phyloP scores from a whole-genome alignment of 106 monocot genomes.

The Dendrobium chrysotoxum region DNA sequence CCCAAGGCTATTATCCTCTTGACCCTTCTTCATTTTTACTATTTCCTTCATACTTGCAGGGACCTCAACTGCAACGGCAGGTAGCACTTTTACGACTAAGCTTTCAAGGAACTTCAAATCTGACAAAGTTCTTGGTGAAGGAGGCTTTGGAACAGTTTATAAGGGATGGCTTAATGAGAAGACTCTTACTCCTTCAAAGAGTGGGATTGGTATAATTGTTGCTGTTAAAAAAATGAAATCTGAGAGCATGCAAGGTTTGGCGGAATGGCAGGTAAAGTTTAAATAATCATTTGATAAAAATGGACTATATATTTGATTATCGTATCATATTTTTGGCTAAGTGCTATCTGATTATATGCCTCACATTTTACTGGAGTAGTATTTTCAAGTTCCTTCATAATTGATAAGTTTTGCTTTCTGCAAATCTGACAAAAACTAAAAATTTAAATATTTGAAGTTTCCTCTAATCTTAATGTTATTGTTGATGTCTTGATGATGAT shows the following conservation, averaged over 20 bases:
- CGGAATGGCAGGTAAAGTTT: constrained; percentile 71
- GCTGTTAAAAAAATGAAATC: constrained; percentile 68
- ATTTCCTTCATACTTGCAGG: background rate
- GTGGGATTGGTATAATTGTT: constrained; percentile 38
- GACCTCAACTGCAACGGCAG: background rate
- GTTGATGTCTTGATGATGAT: no score
- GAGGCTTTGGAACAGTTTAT: constrained; percentile 74
- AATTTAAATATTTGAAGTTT: no score
- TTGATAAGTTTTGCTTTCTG: no score
- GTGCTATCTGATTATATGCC: no score
- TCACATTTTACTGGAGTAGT: no score
- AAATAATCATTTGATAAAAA: no score
- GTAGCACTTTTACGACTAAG: constrained; percentile 11
- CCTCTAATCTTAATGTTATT: no score
- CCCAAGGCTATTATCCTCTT: background rate
- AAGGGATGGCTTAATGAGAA: constrained; percentile 78
- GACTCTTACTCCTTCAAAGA: constrained; percentile 44
- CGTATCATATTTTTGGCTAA: no score
- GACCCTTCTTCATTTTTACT: background rate
- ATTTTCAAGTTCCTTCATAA: no score
- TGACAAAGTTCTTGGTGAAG: constrained; percentile 55
- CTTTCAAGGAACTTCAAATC: constrained; percentile 49
- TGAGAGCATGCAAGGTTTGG: constrained; percentile 64
- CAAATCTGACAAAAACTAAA: no score
- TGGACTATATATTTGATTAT: no score